Percentiles rank a stretch among this genome's conserved stretches.
Evolutionary conservation across 2,329 filamentous ascomycete species (phyloP).

Genomic region (Diatrype stigma): DNA sequence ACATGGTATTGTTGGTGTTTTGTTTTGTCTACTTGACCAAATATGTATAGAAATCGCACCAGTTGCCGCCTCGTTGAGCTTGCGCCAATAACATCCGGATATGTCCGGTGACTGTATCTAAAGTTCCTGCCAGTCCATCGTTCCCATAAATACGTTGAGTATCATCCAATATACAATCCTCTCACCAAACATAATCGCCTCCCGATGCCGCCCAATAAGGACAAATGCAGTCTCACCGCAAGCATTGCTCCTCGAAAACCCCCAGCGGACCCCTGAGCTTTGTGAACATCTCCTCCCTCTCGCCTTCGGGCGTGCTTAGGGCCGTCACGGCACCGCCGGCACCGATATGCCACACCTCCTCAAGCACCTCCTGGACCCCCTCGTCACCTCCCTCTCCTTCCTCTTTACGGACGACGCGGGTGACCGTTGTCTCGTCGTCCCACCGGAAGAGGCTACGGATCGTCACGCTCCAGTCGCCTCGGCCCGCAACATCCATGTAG

Average conservation of each 20-base stretch:
- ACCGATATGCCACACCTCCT: constrained; percentile 74
- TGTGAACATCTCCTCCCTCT: constrained; percentile 87
- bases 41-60: not conserved
- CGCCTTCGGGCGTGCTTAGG: constrained; percentile 72
- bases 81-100: not conserved
- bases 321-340: constrained; percentile 88
- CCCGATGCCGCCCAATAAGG: too few species aligned
- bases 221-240: too few species aligned
- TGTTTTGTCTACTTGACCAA: not conserved
- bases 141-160: not conserved
- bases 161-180: not conserved
- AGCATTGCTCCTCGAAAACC: constrained; percentile 45
- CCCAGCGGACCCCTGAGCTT: constrained; percentile 61
- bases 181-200: not conserved
- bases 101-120: too few species aligned
- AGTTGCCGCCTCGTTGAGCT: not conserved
- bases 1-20: not conserved
- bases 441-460: constrained; percentile 78
- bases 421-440: constrained; percentile 50
- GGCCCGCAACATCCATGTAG: constrained; percentile 81
- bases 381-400: constrained; percentile 24
- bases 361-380: constrained; percentile 12
- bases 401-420: constrained; percentile 17
- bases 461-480: constrained; percentile 85
- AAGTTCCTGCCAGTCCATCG: not conserved